Percentiles rank a stretch among this genome's conserved stretches.
These are phyloP conservation scores for Lathyrus oleraceus DNA, from an alignment of 306 rosid species.

Conservation along the genomic window DNA sequence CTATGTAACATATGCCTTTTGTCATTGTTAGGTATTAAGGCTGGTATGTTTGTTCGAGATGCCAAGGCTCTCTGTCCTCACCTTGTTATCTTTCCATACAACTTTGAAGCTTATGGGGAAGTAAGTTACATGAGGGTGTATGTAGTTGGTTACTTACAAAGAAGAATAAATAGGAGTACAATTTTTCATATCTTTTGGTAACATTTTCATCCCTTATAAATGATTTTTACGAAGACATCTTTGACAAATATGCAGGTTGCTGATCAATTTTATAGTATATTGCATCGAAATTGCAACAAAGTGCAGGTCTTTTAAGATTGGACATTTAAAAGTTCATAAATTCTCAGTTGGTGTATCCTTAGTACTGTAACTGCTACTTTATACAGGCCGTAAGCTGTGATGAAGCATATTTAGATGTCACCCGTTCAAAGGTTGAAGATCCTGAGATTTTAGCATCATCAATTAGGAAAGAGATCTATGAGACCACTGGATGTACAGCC, in stretches of 20 bases:
- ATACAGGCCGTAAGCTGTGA: conserved; percentile 96
- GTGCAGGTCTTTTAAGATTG: conserved; percentile 71
- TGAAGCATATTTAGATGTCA: conserved; percentile 87
- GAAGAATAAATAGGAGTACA: conserved; percentile 28
- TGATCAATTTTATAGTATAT: conserved; percentile 75
- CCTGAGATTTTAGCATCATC: conserved; percentile 68
- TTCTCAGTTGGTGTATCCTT: conserved; percentile 24
- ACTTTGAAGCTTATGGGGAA: conserved; percentile 93
- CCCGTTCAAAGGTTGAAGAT: conserved; percentile 57
- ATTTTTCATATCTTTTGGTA: background rate
- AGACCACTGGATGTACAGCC: conserved; percentile 81
- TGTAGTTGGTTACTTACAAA: conserved; percentile 4
- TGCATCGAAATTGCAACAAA: conserved; percentile 78
- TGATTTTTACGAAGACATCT: conserved; percentile 26
- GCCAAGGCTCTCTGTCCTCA: conserved; percentile 85
- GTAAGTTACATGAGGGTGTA: conserved; percentile 43
- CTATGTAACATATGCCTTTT: conserved; percentile 19
- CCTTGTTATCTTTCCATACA: conserved; percentile 76
- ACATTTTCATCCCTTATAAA: conserved; percentile 3
- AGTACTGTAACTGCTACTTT: conserved; percentile 26
- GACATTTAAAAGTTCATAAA: conserved; percentile 28
- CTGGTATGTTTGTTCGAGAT: conserved; percentile 92
- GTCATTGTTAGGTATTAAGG: conserved; percentile 66
- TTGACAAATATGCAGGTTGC: conserved; percentile 76
- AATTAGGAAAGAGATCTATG: conserved; percentile 73